Conservation (phyloP, 768 basidiomycete genomes). For the Boletus rubroflammeus region DNA sequence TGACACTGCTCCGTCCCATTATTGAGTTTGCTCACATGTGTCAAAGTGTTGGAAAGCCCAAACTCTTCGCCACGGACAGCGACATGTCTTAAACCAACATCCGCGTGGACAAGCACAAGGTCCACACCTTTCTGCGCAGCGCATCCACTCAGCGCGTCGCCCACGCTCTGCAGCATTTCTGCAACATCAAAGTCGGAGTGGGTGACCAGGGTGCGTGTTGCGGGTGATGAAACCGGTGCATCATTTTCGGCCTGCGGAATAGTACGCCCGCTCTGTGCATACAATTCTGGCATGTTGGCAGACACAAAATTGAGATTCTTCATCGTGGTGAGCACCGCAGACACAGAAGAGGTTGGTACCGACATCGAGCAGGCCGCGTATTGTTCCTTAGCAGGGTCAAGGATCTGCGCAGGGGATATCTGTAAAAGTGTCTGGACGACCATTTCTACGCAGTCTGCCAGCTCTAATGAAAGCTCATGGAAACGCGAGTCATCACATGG, state of each 20-base stretch:
- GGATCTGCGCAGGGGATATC: slow-evolving; percentile 82
- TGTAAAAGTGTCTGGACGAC: slow-evolving; percentile 90
- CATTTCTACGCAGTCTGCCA: slow-evolving; percentile 88
- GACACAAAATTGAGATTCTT: slow-evolving; percentile 92
- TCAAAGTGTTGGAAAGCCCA: slow-evolving; percentile 74
- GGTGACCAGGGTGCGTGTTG: slow-evolving; percentile 14
- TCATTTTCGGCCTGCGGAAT: slow-evolving; percentile 16
- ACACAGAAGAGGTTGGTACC: slow-evolving; percentile 83
- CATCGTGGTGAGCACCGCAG: slow-evolving; percentile 87
- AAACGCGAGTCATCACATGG: slow-evolving; percentile 36
- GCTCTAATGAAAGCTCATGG: slow-evolving; percentile 75
- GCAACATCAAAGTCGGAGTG: slow-evolving; percentile 84
- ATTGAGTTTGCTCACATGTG: slow-evolving; percentile 62
- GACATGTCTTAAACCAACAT: slow-evolving; percentile 83
- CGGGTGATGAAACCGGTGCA: slow-evolving; percentile 18
- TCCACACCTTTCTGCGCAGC: slow-evolving; percentile 86
- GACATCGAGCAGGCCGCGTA: slow-evolving; percentile 86
- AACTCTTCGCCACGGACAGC: slow-evolving; percentile 83
- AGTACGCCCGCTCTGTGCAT: slow-evolving; percentile 15
- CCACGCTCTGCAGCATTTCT: slow-evolving; percentile 84
- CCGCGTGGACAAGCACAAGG: slow-evolving; percentile 86
- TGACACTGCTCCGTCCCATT: background rate
- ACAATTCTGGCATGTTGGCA: slow-evolving; percentile 63
- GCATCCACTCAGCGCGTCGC: slow-evolving; percentile 80
- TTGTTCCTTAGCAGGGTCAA: slow-evolving; percentile 92